Evolutionary conservation across 1,284 basidiomycete species (phyloP), one percentile per base, ranked within the genome.

Genomic region (Waitea zeae): DNA sequence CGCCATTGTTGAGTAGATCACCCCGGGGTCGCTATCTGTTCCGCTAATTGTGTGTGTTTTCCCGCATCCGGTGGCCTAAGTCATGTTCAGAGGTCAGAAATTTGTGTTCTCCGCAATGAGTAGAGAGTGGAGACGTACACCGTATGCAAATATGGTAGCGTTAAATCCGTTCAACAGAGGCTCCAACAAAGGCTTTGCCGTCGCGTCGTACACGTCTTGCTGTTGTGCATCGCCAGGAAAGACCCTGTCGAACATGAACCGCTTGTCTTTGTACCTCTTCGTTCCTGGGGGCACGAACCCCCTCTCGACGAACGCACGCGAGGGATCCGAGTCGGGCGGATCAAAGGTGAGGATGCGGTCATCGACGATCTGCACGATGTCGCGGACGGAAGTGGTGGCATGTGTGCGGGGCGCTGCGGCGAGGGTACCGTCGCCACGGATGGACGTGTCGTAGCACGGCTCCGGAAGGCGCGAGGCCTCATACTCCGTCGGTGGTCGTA

Each of bases 11-110:
- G 86, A 67, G 52, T 95, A 89, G 52, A 96, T 93, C 47, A 95
- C 77, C 18, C 92, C 92, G 12, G 89, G 86, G 51, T 92, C 81
- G 13, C 56, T 49, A 34, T 81, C 75, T 18, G 79, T 80, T 39
- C 92, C 92, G 48, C 88, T 93, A 51, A 96, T 95, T 18, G 92
- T 97, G 54, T 96, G 89, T 7, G 92, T 97, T 57, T 97, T 97
- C 40, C 92, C 92, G 52, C 92, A 96, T 12, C 92, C 92, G 9
- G 92, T 96, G 13, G 92, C 92, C 90, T 96, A 47, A 12, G 37
- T 27, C 33, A 37, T 28, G 31, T 36, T 18, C 41, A 48, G 28
- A 45, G 44, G 39, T 31, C 7, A 42, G 36, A 17, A 17, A n/a
- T 26, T 7, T 26, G 22, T 7, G 22, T 7, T 26, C n/a, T 26